Conservation (phyloP, 805 yeast genomes). For the Huiozyma sinensis region DNA sequence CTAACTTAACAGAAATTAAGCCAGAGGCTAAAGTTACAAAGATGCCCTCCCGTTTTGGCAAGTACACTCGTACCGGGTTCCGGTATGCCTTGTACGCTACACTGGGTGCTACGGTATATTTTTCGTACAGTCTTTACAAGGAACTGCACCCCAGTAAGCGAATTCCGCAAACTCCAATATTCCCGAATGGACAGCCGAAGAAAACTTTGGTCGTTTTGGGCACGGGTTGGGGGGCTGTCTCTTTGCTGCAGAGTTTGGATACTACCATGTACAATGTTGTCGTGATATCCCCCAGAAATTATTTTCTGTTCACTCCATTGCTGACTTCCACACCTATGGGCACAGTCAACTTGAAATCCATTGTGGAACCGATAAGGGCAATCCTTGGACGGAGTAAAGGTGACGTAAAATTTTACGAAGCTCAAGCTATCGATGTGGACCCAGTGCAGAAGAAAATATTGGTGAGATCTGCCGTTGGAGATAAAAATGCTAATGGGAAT, state of each 20-base stretch:
- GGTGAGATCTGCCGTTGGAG: constrained; percentile 35
- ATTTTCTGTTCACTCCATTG: constrained; percentile 88
- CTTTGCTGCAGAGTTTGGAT: constrained; percentile 74
- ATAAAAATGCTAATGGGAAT: constrained; percentile 32
- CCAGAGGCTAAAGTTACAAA: too few species aligned
- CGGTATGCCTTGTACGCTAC: constrained; percentile 1
- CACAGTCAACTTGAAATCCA: constrained; percentile 78
- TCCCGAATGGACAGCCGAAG: constrained; percentile 36
- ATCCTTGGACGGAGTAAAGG: constrained; percentile 72
- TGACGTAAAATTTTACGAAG: constrained; percentile 77
- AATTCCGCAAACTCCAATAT: constrained; percentile 45
- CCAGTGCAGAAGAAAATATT: constrained; percentile 54
- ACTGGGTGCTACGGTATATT: constrained; percentile 43
- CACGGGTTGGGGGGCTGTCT: constrained; percentile 92
- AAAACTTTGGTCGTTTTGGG: constrained; percentile 58
- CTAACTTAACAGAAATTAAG: too few species aligned
- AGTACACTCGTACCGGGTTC: too few species aligned
- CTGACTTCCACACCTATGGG: constrained; percentile 94
- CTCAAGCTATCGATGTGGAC: constrained; percentile 80
- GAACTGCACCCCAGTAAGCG: constrained; percentile 56
- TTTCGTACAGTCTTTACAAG: constrained; percentile 50
- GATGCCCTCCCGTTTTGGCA: too few species aligned
- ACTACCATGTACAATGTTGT: constrained; percentile 81
- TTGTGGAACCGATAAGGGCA: constrained; percentile 86
- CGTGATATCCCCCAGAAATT: constrained; percentile 88